phyloP scores from a whole-genome alignment of 2,329 filamentous ascomycete genomes.

The Fusarium papillatum region DNA sequence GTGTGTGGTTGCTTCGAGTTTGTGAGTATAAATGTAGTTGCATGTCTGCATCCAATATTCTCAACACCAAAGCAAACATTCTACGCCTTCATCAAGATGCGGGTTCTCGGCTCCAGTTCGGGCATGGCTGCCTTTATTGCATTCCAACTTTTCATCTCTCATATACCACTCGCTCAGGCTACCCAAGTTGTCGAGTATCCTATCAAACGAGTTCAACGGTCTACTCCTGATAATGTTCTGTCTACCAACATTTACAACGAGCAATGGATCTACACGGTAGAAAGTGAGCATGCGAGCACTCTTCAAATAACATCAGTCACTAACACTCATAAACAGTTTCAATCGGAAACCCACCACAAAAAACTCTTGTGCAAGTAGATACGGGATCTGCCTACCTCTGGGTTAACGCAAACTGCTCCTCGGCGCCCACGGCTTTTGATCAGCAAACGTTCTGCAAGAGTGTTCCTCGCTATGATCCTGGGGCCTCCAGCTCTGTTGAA shows the following conservation, averaged over 20 bases:
- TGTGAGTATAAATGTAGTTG: neutral
- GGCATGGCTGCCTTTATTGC: neutral
- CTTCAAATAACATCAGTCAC: neutral
- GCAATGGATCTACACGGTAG: conserved; percentile 5
- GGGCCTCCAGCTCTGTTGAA: neutral
- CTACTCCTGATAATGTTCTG: neutral
- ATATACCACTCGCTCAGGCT: neutral
- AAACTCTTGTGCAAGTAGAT: conserved; percentile 46
- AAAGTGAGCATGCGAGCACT: neutral
- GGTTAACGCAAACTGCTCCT: conserved; percentile 50
- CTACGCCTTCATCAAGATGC: neutral
- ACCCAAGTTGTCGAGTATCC: neutral
- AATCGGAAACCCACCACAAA: conserved; percentile 47
- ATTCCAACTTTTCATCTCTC: neutral
- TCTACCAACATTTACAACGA: neutral
- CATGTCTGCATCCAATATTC: neutral
- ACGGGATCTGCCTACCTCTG: conserved; percentile 50
- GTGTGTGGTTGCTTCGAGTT: neutral
- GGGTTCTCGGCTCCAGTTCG: neutral
- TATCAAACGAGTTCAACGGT: neutral
- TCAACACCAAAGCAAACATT: neutral
- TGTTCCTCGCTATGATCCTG: conserved; percentile 15
- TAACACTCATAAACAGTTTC: conserved; percentile 17
- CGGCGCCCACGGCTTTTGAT: conserved; percentile 7
- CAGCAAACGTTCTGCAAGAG: conserved; percentile 29